These are phyloP conservation scores for Candida pini DNA, from an alignment of 805 yeast genomes.

Conservation along the genomic window DNA sequence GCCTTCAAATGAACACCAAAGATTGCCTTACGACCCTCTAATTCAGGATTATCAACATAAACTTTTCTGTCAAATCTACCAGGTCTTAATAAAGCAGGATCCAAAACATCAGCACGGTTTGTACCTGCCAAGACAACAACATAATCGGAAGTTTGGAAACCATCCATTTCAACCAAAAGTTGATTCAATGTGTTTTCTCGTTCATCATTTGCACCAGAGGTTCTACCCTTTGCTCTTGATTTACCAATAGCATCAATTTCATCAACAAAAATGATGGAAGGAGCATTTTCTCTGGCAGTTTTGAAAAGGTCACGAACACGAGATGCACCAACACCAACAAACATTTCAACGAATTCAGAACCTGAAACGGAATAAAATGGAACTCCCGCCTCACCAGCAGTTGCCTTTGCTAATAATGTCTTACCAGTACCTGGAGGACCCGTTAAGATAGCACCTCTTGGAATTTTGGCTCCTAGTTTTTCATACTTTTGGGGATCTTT, in stretches of 20 bases:
- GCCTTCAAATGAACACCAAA: conserved; percentile 80
- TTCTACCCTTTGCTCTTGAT: conserved; percentile 53
- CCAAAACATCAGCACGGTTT: conserved; percentile 89
- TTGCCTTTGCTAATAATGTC: conserved; percentile 93
- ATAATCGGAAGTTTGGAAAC: conserved; percentile 85
- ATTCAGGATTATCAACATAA: conserved; percentile 85
- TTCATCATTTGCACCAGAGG: conserved; percentile 92
- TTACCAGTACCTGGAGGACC: conserved; percentile 99
- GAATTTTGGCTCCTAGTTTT: conserved; percentile 91
- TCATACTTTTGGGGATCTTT: conserved; percentile 89
- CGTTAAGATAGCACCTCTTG: conserved; percentile 94
- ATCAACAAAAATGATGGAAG: conserved; percentile 93
- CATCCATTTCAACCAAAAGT: conserved; percentile 97
- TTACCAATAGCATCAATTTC: conserved; percentile 99
- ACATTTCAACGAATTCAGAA: conserved; percentile 97
- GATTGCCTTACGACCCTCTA: conserved; percentile 91
- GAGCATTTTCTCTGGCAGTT: conserved; percentile 90
- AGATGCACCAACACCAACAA: conserved; percentile 98
- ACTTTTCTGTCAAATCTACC: conserved; percentile 97
- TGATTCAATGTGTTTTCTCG: conserved; percentile 96
- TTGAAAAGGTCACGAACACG: conserved; percentile 93
- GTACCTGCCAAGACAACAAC: conserved; percentile 98
- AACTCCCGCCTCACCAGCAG: conserved; percentile 99
- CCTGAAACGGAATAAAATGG: conserved; percentile 96
- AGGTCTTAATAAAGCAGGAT: conserved; percentile 90